Evolutionary conservation across 306 rosid genomes (phyloP), one percentile per base, ranked within the genome.

Genomic region (Aeschynomene evenia): DNA sequence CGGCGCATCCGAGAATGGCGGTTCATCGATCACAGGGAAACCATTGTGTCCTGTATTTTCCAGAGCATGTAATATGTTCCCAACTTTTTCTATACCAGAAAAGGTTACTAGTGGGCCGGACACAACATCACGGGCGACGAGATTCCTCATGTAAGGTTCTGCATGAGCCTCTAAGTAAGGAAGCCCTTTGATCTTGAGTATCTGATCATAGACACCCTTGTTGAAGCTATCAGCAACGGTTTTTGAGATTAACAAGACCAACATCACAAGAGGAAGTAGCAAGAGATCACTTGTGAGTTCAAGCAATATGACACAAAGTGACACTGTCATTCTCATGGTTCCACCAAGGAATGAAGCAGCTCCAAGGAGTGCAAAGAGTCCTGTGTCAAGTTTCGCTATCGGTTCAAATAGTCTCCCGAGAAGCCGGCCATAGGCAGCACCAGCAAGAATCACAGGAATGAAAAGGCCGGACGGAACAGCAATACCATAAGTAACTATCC

Each of bases 321-420:
- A 94, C 34, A 94, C 98, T 3, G 98, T 94, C 98, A 94, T 94
- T 77, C 98, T 88, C 98, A 94, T 94, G 62, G 97, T 94, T 55
- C 98, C 98, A 42, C 98, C 98, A 36, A 92, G 98, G 75, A 92
- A 84, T 39, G 96, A 87, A 5, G 98, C 95, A 18, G 98, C 92
- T 70, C 98, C 98, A 37, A 92, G 96, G 71, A 92, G 89, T 48
- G 98, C 87, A 64, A 85, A 92, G 71, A 92, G 81, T 53, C 96
- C 91, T 0, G 76, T 62, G 57, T 92, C 98, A 42, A 92, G 95
- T 6, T 58, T 57, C 3, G 85, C 66, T 33, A 85, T 14, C 7
- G 87, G 60, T 31, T 82, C 95, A 6, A 89, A 81, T 24, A 90
- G 56, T 57, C 88, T 86, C 52, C 98, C 90, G 5, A 88, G 52